A percentile compares a stretch with the other conserved stretches of the same genome.
Evolutionary conservation across 805 yeast genomes (phyloP).

Genomic region (Yamadazyma akitaensis): DNA sequence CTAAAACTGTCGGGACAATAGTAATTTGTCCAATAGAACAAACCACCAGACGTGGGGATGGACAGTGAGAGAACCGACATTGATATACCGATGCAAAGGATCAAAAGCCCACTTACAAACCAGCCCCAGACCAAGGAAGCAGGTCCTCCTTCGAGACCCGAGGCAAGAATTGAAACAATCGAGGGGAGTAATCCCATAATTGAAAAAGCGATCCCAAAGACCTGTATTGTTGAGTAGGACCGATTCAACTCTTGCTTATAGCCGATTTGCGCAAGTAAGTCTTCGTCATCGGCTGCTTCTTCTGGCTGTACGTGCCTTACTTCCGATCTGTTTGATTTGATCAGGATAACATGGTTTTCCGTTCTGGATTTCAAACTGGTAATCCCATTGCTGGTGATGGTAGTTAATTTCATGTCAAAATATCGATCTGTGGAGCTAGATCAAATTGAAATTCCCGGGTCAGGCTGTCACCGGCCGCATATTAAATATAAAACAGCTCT

Average conservation of each 20-base stretch:
- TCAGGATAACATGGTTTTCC: slow-evolving; percentile 9
- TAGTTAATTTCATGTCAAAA: background rate
- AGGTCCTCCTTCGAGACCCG: slow-evolving; percentile 63
- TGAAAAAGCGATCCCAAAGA: slow-evolving; percentile 68
- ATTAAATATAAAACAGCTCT: too few species aligned
- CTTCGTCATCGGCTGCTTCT: slow-evolving; percentile 17
- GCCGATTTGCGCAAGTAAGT: slow-evolving; percentile 54
- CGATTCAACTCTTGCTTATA: slow-evolving; percentile 67
- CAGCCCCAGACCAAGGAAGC: slow-evolving; percentile 73
- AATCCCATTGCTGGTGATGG: slow-evolving; percentile 5
- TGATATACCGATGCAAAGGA: slow-evolving; percentile 54
- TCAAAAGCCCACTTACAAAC: slow-evolving; percentile 55
- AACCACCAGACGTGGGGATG: slow-evolving; percentile 73
- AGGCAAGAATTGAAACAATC: slow-evolving; percentile 52
- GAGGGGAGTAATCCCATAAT: slow-evolving; percentile 72
- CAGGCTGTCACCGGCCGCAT: too few species aligned
- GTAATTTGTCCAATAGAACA: slow-evolving; percentile 49
- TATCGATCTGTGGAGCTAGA: too few species aligned
- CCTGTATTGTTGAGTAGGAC: slow-evolving; percentile 57
- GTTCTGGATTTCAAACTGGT: slow-evolving; percentile 8
- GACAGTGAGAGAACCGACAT: slow-evolving; percentile 68
- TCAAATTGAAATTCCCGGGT: too few species aligned
- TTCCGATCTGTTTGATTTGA: slow-evolving; percentile 18
- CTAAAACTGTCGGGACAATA: slow-evolving; percentile 56
- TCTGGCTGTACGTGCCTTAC: slow-evolving; percentile 18